Evolutionary conservation across 2,329 filamentous ascomycete species (phyloP).

Genomic region (Ploettnerulaceae sp.): DNA sequence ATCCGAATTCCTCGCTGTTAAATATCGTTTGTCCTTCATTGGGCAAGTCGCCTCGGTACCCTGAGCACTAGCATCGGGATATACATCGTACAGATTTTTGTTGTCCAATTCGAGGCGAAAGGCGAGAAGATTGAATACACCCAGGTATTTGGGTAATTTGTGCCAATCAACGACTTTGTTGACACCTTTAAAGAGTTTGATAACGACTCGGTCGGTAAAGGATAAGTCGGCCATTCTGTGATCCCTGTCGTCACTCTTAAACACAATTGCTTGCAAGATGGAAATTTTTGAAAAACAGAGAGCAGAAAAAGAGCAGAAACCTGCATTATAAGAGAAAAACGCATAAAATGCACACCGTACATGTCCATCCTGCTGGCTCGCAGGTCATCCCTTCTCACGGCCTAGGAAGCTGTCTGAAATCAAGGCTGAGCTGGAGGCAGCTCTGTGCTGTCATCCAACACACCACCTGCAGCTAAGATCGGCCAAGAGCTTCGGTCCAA

Average conservation of each 20-base stretch:
- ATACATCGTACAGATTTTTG: conserved; percentile 15
- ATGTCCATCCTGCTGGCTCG: conserved; percentile 1
- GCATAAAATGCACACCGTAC: not conserved
- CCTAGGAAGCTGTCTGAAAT: not conserved
- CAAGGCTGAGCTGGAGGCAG: conserved; percentile 2
- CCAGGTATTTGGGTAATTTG: conserved; percentile 14
- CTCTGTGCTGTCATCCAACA: conserved; percentile 4
- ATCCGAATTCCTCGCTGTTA: conserved; percentile 14
- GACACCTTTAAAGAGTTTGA: conserved; percentile 11
- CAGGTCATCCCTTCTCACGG: not conserved
- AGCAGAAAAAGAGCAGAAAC: not conserved
- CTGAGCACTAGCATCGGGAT: conserved; percentile 10
- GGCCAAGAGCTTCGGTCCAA: not conserved
- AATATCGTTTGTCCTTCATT: conserved; percentile 14
- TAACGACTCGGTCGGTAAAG: conserved; percentile 9
- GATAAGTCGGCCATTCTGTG: conserved; percentile 3
- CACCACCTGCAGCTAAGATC: conserved; percentile 1
- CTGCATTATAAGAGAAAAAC: not conserved
- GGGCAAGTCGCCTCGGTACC: conserved; percentile 10
- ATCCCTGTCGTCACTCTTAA: too few relatives aligned
- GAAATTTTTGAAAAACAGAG: not conserved
- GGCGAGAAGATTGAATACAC: conserved; percentile 12
- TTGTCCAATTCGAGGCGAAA: conserved; percentile 14
- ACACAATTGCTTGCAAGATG: not conserved
- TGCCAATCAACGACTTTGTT: conserved; percentile 14